Evolutionary conservation across 176 grass and related monocot genomes (phyloP).

Genomic region (Oryza rufipogon): DNA sequence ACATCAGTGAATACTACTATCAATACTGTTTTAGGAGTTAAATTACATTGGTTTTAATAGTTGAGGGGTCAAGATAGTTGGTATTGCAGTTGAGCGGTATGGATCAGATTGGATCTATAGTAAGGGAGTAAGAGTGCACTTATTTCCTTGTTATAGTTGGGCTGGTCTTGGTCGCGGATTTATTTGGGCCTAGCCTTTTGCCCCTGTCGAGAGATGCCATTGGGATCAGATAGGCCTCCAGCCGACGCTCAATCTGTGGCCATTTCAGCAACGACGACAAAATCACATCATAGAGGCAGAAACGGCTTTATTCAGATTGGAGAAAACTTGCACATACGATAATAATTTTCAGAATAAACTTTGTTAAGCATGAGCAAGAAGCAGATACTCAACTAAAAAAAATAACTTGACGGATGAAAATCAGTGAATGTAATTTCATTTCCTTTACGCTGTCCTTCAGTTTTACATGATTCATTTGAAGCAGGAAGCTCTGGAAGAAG

Average conservation of each 20-base stretch:
- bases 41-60: no score
- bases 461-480: conserved; percentile 27
- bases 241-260: background rate
- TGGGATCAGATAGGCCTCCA: background rate
- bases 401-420: background rate
- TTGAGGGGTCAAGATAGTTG: no score
- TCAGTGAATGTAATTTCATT: background rate
- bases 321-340: background rate
- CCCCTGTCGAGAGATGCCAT: background rate
- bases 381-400: background rate
- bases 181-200: no score
- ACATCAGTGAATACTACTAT: no score
- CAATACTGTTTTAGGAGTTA: no score
- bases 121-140: no score
- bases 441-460: background rate
- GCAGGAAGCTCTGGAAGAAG: conserved; percentile 22
- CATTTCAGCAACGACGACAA: background rate
- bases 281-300: background rate
- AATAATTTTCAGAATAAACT: background rate
- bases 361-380: background rate
- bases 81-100: no score
- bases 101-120: no score
- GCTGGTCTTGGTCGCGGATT: no score
- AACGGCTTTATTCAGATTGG: background rate
- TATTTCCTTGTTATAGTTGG: no score